A percentile compares a stretch with the other conserved stretches of the same genome.
Conservation (phyloP, 2,329 filamentous ascomycete species). For the Cytospora schulzeri region DNA sequence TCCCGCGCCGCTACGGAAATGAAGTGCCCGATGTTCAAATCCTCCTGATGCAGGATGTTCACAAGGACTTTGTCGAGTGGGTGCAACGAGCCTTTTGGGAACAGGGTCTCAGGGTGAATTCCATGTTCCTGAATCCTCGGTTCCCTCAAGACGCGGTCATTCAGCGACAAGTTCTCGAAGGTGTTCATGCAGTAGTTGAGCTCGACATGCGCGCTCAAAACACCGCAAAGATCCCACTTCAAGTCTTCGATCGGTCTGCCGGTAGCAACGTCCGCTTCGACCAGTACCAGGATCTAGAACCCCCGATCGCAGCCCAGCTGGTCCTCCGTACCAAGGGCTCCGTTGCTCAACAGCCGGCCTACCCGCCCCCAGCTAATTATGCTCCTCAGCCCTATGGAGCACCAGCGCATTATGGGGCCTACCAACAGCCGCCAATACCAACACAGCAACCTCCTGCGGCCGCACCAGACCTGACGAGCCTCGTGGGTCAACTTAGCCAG, state of each 20-base stretch:
- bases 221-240: constrained; percentile 74
- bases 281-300: constrained; percentile 83
- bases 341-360: constrained; percentile 30
- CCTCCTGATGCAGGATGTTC: constrained; percentile 76
- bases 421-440: constrained; percentile 38
- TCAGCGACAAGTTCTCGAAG: constrained; percentile 82
- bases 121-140: constrained; percentile 77
- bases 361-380: constrained; percentile 39
- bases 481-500: constrained; percentile 63
- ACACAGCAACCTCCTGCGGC: constrained; percentile 33
- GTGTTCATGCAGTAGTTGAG: constrained; percentile 81
- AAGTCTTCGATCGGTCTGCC: constrained; percentile 79
- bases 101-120: constrained; percentile 73
- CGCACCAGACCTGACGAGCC: constrained; percentile 58
- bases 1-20: constrained; percentile 71
- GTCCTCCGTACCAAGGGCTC: constrained; percentile 68
- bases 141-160: constrained; percentile 79
- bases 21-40: constrained; percentile 91
- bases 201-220: constrained; percentile 71
- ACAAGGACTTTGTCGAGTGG: constrained; percentile 79
- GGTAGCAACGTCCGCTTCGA: constrained; percentile 84
- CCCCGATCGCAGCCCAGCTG: constrained; percentile 76
- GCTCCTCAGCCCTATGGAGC: constrained; percentile 31
- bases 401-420: constrained; percentile 32
- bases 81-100: constrained; percentile 75